Evolutionary conservation across 148 eudicot species (phyloP), one percentile per base, ranked within the genome.

Genomic region (Rhododendron kiyosumense): DNA sequence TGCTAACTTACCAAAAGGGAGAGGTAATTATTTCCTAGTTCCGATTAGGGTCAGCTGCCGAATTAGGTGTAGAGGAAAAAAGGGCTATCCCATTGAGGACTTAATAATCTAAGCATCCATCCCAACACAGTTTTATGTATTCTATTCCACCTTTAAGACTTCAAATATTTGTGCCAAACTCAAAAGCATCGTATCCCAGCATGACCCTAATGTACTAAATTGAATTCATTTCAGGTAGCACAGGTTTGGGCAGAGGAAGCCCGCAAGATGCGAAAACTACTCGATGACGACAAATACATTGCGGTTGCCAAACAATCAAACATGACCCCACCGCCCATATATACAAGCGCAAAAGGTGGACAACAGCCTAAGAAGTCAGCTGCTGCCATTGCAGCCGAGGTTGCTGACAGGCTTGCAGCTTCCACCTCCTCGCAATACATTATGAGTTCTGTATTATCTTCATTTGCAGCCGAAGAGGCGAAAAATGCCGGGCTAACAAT

Each of bases 391-490:
- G 97, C 99, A 52, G 99, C 99, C 75, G 96, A 92, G 93, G 95
- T 96, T 82, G 99, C 93, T 36, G 99, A 96, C 89, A 95, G 85
- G 91, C 98, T 96, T n/a, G 87, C 98, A 26, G 96, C 99, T 84
- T 96, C 97, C 20, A 93, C 90, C 38, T 94, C 98, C 32, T 96
- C 99, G 45, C 97, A 95, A 86, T 86, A 90, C 76, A 96, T 96
- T 85, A 96, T 96, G 99, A 81, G 92, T 10, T 93, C 97, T 38
- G 99, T 96, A 81, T 93, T 96, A 46, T 96, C 99, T 3, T 87
- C 98, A 74, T 94, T 96, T 87, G 99, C 99, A 67, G 99, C 99
- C 45, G 94, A 96, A 86, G 94, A 91, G 86, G 96, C 98, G 34
- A 93, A 95, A 91, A 92, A 83, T 36, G 93, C 93, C 17, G 90